Base-by-base conservation (phyloP, 1,284 basidiomycete species). In the Cryptococcus sp. region DNA sequence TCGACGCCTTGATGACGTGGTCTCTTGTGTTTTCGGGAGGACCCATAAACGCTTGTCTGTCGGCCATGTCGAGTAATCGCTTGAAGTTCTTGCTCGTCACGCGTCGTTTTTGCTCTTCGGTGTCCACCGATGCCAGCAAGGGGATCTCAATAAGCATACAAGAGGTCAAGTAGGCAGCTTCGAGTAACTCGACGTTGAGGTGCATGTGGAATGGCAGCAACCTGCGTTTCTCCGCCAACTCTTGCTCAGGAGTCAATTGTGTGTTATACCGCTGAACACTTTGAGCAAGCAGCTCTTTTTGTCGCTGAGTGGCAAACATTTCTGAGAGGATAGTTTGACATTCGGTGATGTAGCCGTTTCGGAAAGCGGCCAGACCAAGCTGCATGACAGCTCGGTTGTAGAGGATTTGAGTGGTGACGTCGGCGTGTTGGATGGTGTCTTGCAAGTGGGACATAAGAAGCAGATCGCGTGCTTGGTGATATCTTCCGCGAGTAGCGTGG, bases 141-240 rank as follows among this genome's bases (percentile, higher is more conserved):
- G 96, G 96, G 23, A 99, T 93, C 80, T 99, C 96, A 52, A 98
- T 88, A 44, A 99, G 84, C 96, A 99, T 99, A 79, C 92, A 96
- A 19, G 92, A 95, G 41, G 96, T 93, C 45, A 99, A 83, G 83
- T 98, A 99, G 8, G 93, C 94, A 45, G 93, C 94, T 79, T 99
- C 96, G 61, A 99, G 83, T 26, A 99, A 82, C 79, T 99, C 96
- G 16, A 96, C 91, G 81, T 99, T 99, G 81, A 99, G 95, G 81
- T 99, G 96, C 89, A 99, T 92, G 80, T 99, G 96, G 88, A 99
- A 99, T 37, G 96, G 96, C 23, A 99, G 83, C 72, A 98, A 91
- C 47, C 95, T 86, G 68, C 93, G 90, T 69, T 93, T 91, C 78
- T 99, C 96, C 7, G 93, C 87, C 75, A 93, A 91, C 78, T 99